phyloP scores from a whole-genome alignment of 2,329 filamentous ascomycete genomes.

The Amauroascus verrucosus region DNA sequence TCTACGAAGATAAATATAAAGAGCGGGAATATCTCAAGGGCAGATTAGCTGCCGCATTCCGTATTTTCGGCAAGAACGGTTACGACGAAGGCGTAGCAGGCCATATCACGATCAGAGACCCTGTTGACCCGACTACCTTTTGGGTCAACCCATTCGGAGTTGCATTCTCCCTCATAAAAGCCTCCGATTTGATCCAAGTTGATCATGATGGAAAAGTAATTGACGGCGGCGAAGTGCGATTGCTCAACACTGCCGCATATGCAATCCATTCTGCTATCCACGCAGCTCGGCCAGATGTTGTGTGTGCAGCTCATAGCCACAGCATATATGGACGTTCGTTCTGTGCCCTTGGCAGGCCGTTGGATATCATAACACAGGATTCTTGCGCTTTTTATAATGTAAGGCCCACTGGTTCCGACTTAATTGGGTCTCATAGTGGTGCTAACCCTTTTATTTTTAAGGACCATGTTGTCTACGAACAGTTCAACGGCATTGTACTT shows the following conservation, averaged over 20 bases:
- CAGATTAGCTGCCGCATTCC: conserved; percentile 46
- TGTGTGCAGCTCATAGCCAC: conserved; percentile 47
- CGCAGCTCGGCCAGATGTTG: conserved; percentile 44
- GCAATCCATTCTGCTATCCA: conserved; percentile 48
- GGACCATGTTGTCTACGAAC: conserved; percentile 44
- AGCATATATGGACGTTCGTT: conserved; percentile 42
- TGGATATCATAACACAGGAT: conserved; percentile 40
- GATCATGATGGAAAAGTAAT: conserved; percentile 52
- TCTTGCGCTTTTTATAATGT: conserved; percentile 38
- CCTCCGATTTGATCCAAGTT: conserved; percentile 58
- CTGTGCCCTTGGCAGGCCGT: conserved; percentile 32
- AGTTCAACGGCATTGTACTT: conserved; percentile 46
- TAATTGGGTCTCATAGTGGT: not conserved
- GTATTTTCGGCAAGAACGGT: conserved; percentile 48
- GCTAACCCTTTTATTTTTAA: conserved; percentile 14
- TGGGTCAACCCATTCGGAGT: conserved; percentile 58
- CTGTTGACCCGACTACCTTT: conserved; percentile 49
- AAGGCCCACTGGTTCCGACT: conserved; percentile 4
- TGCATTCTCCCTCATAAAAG: conserved; percentile 52
- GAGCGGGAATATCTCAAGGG: conserved; percentile 47
- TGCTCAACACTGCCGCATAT: conserved; percentile 42
- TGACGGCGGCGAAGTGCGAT: conserved; percentile 45
- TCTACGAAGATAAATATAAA: conserved; percentile 35
- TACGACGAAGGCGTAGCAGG: conserved; percentile 54
- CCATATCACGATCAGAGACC: conserved; percentile 53